phyloP scores from a whole-genome alignment of 78 protist genomes.

The Guillardia theta region DNA sequence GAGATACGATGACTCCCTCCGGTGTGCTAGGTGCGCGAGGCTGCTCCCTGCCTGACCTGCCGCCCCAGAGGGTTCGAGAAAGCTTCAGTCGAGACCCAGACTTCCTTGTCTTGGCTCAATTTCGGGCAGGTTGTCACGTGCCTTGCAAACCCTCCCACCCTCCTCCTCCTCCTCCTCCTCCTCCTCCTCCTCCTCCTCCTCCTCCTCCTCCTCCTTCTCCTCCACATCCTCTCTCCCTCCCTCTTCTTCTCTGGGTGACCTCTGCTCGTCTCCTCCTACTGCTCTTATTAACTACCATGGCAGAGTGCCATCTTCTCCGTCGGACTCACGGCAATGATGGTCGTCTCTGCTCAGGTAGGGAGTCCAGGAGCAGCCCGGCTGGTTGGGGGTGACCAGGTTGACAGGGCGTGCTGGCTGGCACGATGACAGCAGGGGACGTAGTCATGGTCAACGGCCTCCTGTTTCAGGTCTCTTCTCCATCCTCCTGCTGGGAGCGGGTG shows the following conservation, averaged over 20 bases:
- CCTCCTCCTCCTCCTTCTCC: background rate
- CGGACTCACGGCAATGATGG: conserved; percentile 17
- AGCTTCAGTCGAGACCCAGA: background rate
- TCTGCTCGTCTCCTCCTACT: too few species aligned
- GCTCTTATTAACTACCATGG: too few species aligned
- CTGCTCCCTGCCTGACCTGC: too few species aligned
- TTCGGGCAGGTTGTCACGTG: background rate
- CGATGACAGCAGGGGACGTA: conserved; percentile 27
- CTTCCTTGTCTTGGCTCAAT: conserved; percentile 16
- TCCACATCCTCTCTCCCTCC: too few species aligned
- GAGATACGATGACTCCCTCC: background rate
- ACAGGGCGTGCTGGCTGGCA: background rate
- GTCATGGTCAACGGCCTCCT: conserved; percentile 41
- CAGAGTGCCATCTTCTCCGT: conserved; percentile 38
- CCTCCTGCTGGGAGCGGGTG: background rate
- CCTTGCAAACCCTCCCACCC: background rate
- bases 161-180: background rate
- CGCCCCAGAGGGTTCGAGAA: conserved; percentile 3
- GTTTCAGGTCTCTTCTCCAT: background rate
- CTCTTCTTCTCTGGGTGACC: too few species aligned
- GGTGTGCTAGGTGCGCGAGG: too few species aligned
- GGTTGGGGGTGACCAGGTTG: too few species aligned
- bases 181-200: background rate
- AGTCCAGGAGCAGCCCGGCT: too few species aligned
- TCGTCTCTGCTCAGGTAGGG: background rate